phyloP scores from a whole-genome alignment of 495 filamentous ascomycete genomes.

The Aspergillus heteromorphus region DNA sequence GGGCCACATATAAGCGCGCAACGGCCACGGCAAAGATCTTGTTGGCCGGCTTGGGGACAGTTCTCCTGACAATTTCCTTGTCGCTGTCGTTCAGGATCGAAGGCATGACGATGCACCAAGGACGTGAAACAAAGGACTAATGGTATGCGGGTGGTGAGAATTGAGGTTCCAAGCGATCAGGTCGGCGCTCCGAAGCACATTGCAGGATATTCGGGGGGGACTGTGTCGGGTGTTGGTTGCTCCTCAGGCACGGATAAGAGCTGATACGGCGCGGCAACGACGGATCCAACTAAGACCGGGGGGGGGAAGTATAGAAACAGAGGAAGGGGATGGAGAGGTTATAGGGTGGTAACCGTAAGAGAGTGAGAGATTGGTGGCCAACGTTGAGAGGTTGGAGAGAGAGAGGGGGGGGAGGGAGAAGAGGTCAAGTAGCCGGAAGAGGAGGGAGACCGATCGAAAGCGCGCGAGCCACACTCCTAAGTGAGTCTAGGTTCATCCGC shows the following conservation, averaged over 20 bases:
- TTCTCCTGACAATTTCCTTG: conserved; percentile 86
- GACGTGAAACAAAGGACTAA: neutral
- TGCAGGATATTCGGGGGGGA: conserved; percentile 21
- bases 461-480: conserved; percentile 12
- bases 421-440: conserved; percentile 16
- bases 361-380: conserved; percentile 10
- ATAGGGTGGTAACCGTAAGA: conserved; percentile 16
- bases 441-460: conserved; percentile 2
- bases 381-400: too few species aligned
- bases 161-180: conserved; percentile 12
- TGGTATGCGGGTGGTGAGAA: conserved; percentile 3
- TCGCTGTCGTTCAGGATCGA: conserved; percentile 86
- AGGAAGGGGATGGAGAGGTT: conserved; percentile 2
- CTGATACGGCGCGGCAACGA: conserved; percentile 10
- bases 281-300: conserved; percentile 3
- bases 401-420: conserved; percentile 7
- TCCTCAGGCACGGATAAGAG: conserved; percentile 12
- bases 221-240: neutral
- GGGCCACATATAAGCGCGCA: conserved; percentile 87
- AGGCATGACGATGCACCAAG: conserved; percentile 56
- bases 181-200: conserved; percentile 24
- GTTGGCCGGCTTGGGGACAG: conserved; percentile 85
- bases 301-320: neutral
- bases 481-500: conserved; percentile 1
- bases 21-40: conserved; percentile 94